Evolutionary conservation across 2,329 filamentous ascomycete genomes (phyloP), one percentile per base, ranked within the genome.

Genomic region (Diaporthe sp.): DNA sequence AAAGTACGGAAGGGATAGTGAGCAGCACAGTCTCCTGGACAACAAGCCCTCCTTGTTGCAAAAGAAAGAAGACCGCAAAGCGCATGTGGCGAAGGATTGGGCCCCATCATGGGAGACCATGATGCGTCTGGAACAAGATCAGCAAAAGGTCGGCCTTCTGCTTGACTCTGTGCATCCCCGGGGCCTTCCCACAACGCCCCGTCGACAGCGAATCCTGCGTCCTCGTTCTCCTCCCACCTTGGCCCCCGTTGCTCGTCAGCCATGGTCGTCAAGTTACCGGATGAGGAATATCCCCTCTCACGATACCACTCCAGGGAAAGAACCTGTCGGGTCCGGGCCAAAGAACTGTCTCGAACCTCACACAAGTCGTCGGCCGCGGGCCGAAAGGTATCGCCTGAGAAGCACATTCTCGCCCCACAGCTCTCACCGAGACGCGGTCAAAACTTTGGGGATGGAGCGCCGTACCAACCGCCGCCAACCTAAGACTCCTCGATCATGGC

Each of bases 21-120:
- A 13, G 12, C 57, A n/a, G 57, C 4, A 17, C 4, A 34, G 34
- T n/a, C 5, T 39, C 9, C 34, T 59, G 19, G 10, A 13, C 2
- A 4, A 0, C 34, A 13, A 3, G 19, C 9, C 34, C 19, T 25
- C 2, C 6, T 1, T 22, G 15, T 6, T 10, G 15, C 2, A 0
- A 19, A 12, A 3, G 19, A 13, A 25, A 25, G 17, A 42, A 19
- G 10, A 9, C 58, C 12, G 22, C 13, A 19, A 9, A 39, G 13
- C 6, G n/a, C 13, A 1, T 6, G 22, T 44, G n/a, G 3, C 1
- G 9, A 17, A 4, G 44, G 2, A 51, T 4, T 67, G 62, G 62
- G 13, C 22, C 12, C 62, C 62, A 6, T 51, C 62, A 2, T 68
- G 62, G 62, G 44, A 39, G 31, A 51, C 19, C 22, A 51, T 68